These are phyloP conservation scores for Kodamaea hsintzibuensis DNA, from an alignment of 805 yeast genomes.

Conservation along the genomic window DNA sequence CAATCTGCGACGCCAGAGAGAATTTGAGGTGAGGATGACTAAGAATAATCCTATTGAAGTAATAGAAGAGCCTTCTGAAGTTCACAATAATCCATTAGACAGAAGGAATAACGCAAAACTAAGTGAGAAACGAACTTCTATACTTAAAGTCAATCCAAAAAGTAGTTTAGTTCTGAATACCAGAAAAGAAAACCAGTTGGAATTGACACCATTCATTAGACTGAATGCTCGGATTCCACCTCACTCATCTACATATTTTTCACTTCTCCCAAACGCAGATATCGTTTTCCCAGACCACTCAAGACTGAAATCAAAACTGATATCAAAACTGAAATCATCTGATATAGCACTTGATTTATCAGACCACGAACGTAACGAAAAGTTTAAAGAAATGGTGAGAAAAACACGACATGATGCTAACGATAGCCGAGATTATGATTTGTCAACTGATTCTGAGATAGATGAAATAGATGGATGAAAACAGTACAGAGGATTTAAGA, in stretches of 20 bases:
- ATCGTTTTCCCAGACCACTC: neutral
- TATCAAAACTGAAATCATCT: neutral
- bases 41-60: too few species aligned
- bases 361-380: conserved; percentile 22
- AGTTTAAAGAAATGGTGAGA: conserved; percentile 16
- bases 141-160: too few species aligned
- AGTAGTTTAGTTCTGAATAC: neutral
- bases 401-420: conserved; percentile 6
- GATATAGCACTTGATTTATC: conserved; percentile 17
- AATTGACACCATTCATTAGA: neutral
- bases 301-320: too few species aligned
- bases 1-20: neutral
- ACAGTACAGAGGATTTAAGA: too few species aligned
- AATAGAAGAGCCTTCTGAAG: too few species aligned
- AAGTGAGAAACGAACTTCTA: too few species aligned
- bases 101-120: too few species aligned
- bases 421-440: conserved; percentile 15
- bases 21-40: too few species aligned
- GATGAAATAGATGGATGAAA: conserved; percentile 14
- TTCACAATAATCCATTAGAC: too few species aligned
- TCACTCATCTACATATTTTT: conserved; percentile 2
- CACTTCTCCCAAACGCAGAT: neutral
- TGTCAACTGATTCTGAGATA: conserved; percentile 18
- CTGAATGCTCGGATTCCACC: conserved; percentile 3
- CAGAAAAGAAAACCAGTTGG: neutral